Percentiles rank a stretch among this genome's conserved stretches.
phyloP scores from a whole-genome alignment of 108 stramenopile genomes.

The Aureococcus anophagefferens region DNA sequence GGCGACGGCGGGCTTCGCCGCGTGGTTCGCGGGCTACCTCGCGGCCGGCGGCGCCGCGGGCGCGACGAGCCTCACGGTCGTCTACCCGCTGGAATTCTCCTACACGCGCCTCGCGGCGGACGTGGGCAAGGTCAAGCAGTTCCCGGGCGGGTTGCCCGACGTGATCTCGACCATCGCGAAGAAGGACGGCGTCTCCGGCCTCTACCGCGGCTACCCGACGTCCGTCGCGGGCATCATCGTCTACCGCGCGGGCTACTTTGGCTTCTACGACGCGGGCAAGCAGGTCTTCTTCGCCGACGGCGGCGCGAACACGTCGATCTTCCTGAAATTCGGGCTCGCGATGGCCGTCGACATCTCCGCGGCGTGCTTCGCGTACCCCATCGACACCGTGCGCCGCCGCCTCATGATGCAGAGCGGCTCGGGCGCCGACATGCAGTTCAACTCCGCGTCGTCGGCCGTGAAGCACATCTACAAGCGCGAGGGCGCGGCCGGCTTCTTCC shows the following conservation, averaged over 20 bases:
- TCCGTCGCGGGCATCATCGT: constrained; percentile 80
- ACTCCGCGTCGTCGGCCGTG: neutral
- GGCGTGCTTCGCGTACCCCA: constrained; percentile 89
- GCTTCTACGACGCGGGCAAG: constrained; percentile 77
- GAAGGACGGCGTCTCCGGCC: constrained; percentile 72
- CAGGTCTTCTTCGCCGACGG: constrained; percentile 32
- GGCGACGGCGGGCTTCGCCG: constrained; percentile 39
- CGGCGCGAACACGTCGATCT: constrained; percentile 34
- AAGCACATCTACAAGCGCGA: neutral
- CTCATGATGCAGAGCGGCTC: constrained; percentile 81
- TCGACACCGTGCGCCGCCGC: constrained; percentile 90
- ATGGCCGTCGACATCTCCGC: constrained; percentile 76
- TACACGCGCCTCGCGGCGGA: constrained; percentile 93
- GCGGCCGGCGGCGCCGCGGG: constrained; percentile 91
- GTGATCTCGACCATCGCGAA: constrained; percentile 50
- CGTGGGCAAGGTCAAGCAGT: constrained; percentile 53
- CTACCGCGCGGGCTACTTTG: constrained; percentile 86
- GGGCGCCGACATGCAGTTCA: neutral
- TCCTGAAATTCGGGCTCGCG: constrained; percentile 69
- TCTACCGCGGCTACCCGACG: constrained; percentile 95
- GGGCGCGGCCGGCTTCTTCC: neutral
- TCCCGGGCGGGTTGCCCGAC: constrained; percentile 63
- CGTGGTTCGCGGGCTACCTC: constrained; percentile 52
- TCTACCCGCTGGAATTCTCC: constrained; percentile 92
- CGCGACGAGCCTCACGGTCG: constrained; percentile 76